Conservation (phyloP, 345 rosid species). For the Hibiscus mutabilis region DNA sequence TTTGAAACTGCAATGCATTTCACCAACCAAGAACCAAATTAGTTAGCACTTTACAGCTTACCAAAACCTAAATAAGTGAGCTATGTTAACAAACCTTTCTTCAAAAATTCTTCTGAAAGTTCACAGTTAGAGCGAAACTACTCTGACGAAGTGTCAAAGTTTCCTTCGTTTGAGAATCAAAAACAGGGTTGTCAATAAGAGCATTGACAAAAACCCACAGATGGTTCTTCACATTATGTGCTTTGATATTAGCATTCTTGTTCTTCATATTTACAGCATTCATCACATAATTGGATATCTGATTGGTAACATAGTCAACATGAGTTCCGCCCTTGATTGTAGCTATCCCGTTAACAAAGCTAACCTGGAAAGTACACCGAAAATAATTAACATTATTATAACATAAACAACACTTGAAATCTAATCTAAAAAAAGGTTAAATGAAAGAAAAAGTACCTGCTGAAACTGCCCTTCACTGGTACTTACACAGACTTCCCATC, state of each 20-base stretch:
- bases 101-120: slow-evolving; percentile 67
- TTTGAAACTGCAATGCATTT: slow-evolving; percentile 50
- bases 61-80: neutral
- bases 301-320: slow-evolving; percentile 86
- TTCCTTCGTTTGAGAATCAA: slow-evolving; percentile 99
- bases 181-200: slow-evolving; percentile 95
- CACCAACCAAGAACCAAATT: neutral
- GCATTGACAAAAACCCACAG: slow-evolving; percentile 96
- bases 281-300: slow-evolving; percentile 73
- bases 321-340: slow-evolving; percentile 98
- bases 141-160: slow-evolving; percentile 91
- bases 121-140: slow-evolving; percentile 90
- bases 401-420: neutral
- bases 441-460: slow-evolving; percentile 42
- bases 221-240: slow-evolving; percentile 78
- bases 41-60: neutral
- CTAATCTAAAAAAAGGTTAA: neutral
- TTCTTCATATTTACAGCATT: slow-evolving; percentile 71
- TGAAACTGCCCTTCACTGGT: slow-evolving; percentile 92
- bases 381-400: neutral
- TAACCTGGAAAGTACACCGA: slow-evolving; percentile 45
- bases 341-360: slow-evolving; percentile 83
- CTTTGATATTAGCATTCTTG: slow-evolving; percentile 71
- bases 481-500: slow-evolving; percentile 91
- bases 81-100: slow-evolving; percentile 53